Evolutionary conservation across 768 basidiomycete genomes (phyloP), one percentile per base, ranked within the genome.

Genomic region (Suillus subalutaceus): DNA sequence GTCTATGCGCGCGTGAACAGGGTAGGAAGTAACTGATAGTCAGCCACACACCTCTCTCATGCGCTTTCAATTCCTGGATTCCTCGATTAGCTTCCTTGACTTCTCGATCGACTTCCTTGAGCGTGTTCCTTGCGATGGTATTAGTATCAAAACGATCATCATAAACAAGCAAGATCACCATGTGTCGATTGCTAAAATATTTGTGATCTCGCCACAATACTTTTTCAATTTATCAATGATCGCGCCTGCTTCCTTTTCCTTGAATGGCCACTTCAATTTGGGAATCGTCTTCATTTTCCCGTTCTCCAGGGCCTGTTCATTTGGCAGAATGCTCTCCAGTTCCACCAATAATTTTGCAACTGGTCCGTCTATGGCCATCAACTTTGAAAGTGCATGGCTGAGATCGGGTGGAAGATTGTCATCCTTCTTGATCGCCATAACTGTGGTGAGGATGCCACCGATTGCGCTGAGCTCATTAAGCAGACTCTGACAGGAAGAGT

Each of bases 201-300:
- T 10, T 23, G 56, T 8, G 8, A 57, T 57, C 6, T 57, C 37
- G 37, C 56, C 32, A 37, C 18, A 57, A 6, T 57, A 57, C 5
- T n/a, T 5, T 38, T 57, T 57, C 56, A 57, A 38, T 57, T 9
- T 57, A 15, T 23, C n/a, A 3, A 38, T 10, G 6, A 38, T 38
- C 0, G 6, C n/a, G 20, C 35, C 35, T 23, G 56, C 37, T 50
- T 61, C 38, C 43, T 40, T 62, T 48, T 65, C 35, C 5, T 65
- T 65, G 59, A 52, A 65, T 30, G 64, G 59, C 64, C 64, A 65
- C 15, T 12, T 37, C 48, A 62, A n/a, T 50, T 12, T 65, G 12
- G 37, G 1, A 4, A 12, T 23, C 10, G 3, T 46, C 16, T 40
- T 37, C 48, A 62, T 53, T 35, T 40, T 48, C 46, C 48, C 48